A percentile compares a stretch with the other conserved stretches of the same genome.
Conservation (phyloP, 2,329 filamentous ascomycete species). For the Juglanconis oblonga region DNA sequence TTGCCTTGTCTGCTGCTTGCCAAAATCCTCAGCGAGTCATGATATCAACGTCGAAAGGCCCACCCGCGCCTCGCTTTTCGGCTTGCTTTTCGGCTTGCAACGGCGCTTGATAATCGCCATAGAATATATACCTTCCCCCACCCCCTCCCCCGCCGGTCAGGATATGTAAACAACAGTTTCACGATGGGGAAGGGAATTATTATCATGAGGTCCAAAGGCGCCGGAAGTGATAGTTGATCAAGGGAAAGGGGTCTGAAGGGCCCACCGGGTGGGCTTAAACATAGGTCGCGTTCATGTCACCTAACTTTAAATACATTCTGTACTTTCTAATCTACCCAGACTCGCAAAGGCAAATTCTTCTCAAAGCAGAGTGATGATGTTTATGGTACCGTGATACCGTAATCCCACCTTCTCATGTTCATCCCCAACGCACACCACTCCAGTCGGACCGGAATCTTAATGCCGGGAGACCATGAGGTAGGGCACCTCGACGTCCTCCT, state of each 20-base stretch:
- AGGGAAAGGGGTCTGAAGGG: no score
- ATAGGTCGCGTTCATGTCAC: background rate
- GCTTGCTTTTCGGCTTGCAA: background rate
- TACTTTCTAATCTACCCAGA: background rate
- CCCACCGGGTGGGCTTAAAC: background rate
- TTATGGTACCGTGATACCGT: conserved; percentile 1
- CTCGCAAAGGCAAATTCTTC: background rate
- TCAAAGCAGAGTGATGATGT: background rate
- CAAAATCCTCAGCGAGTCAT: conserved; percentile 18
- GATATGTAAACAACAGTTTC: no score
- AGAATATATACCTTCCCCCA: background rate
- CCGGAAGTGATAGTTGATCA: no score
- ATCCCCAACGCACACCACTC: background rate
- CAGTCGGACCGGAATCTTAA: background rate
- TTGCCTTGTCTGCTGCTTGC: background rate
- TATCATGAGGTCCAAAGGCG: no score
- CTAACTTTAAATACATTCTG: background rate
- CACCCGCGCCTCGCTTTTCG: background rate
- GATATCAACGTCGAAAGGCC: background rate
- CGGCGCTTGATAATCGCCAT: conserved; percentile 3
- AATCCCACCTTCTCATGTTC: background rate
- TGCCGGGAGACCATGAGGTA: conserved; percentile 80
- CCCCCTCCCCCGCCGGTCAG: no score
- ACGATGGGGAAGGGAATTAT: no score
- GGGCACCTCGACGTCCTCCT: conserved; percentile 94